These are phyloP conservation scores for Coemansia sp. DNA, from an alignment of 192 early-diverging fungal genomes.

Conservation along the genomic window DNA sequence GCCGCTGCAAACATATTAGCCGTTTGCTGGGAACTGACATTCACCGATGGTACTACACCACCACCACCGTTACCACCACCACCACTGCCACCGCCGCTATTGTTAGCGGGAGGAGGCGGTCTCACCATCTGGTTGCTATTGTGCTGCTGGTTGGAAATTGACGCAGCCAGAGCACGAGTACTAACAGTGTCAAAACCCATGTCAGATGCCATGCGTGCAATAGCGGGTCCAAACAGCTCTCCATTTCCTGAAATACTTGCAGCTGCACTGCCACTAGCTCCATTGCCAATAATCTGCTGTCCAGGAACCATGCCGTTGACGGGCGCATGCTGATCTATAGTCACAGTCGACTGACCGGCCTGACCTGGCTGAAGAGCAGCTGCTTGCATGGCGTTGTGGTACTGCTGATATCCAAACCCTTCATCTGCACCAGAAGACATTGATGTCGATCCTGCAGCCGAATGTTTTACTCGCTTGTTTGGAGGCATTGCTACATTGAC, in stretches of 20 bases:
- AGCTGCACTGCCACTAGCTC: background rate
- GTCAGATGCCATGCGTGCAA: constrained; percentile 33
- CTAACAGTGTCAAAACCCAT: constrained; percentile 38
- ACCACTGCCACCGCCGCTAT: background rate
- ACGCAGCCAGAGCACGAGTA: constrained; percentile 24
- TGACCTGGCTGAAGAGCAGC: too few relatives aligned
- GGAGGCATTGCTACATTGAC: background rate
- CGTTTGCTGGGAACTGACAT: too few relatives aligned
- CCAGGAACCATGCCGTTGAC: background rate
- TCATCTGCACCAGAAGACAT: background rate
- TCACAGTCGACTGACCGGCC: too few relatives aligned
- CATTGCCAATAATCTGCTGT: background rate
- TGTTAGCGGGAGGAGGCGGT: too few relatives aligned
- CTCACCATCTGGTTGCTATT: too few relatives aligned
- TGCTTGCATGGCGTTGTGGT: too few relatives aligned
- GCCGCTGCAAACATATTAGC: too few relatives aligned
- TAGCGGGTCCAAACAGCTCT: constrained; percentile 12
- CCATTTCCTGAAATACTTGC: too few relatives aligned
- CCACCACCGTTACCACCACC: background rate
- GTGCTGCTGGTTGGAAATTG: constrained; percentile 26
- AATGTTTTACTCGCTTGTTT: constrained; percentile 29
- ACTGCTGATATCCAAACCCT: constrained; percentile 3
- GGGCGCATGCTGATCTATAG: too few relatives aligned
- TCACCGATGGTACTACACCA: background rate
- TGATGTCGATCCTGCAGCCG: too few relatives aligned